Conservation (phyloP, 345 rosid species). For the Clausena lansium region DNA sequence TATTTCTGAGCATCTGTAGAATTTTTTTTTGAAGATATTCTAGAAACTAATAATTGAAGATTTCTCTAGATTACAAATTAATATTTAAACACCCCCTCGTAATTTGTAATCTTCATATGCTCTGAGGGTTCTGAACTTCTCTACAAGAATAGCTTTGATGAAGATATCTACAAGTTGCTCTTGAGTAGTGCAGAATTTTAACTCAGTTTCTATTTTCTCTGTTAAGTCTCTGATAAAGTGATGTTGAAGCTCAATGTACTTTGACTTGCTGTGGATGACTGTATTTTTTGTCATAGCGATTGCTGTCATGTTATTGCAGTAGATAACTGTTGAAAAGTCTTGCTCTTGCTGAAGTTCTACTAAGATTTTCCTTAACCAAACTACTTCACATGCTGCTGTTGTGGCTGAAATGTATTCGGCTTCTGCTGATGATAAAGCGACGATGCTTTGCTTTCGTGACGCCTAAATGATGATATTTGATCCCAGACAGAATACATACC, state of each 20-base stretch:
- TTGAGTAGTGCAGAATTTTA: not conserved
- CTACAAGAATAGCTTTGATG: not conserved
- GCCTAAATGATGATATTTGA: not conserved
- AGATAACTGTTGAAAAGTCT: not conserved
- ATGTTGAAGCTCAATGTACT: constrained; percentile 1
- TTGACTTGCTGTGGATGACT: not conserved
- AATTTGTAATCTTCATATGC: not conserved
- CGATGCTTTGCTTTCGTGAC: not conserved
- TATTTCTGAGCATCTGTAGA: no score
- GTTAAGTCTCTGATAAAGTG: not conserved
- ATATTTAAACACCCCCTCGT: not conserved
- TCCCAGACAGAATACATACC: constrained; percentile 1
- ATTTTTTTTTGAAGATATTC: no score
- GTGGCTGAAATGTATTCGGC: not conserved
- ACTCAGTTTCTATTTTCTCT: not conserved
- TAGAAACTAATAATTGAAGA: no score
- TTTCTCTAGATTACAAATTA: no score
- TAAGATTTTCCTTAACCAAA: constrained; percentile 10
- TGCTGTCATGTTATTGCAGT: not conserved
- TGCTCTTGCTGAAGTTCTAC: not conserved
- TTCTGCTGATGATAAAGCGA: not conserved
- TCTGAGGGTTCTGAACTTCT: not conserved
- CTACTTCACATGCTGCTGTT: not conserved
- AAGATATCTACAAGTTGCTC: not conserved
- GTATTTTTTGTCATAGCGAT: not conserved